These are phyloP conservation scores for Boletus reticuloceps DNA, from an alignment of 768 basidiomycete species.

Conservation along the genomic window DNA sequence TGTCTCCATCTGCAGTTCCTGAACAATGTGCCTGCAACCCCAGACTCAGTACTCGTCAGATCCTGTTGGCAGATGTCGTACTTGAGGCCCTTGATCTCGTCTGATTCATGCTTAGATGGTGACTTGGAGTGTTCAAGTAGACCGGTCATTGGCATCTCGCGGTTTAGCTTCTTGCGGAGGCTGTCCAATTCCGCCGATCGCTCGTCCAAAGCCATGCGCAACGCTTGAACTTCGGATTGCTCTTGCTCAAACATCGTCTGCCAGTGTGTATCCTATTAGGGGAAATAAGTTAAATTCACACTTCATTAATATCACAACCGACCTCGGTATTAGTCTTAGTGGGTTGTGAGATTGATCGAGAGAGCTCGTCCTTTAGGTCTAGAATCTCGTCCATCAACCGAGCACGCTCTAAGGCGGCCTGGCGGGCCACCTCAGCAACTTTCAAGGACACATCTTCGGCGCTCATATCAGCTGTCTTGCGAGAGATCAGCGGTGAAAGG, in stretches of 20 bases:
- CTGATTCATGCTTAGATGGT: constrained; percentile 50
- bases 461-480: constrained; percentile 47
- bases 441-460: constrained; percentile 44
- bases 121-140: constrained; percentile 30
- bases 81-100: constrained; percentile 84
- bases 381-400: constrained; percentile 56
- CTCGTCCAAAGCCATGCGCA: constrained; percentile 36
- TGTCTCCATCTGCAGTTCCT: constrained; percentile 85
- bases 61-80: constrained; percentile 26
- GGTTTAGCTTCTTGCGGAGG: constrained; percentile 56
- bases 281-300: not conserved
- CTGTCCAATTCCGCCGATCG: constrained; percentile 53
- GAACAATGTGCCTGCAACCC: constrained; percentile 70
- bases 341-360: constrained; percentile 27
- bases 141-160: constrained; percentile 51
- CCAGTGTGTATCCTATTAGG: constrained; percentile 26
- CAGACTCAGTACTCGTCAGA: not conserved
- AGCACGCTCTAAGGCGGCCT: constrained; percentile 48
- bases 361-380: constrained; percentile 46
- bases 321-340: constrained; percentile 23
- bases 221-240: constrained; percentile 28
- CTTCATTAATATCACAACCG: not conserved
- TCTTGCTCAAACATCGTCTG: constrained; percentile 29
- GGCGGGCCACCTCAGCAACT: constrained; percentile 45
- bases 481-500: constrained; percentile 9